Evolutionary conservation across 2,329 filamentous ascomycete species (phyloP).

Genomic region (Fusarium anthophilum): DNA sequence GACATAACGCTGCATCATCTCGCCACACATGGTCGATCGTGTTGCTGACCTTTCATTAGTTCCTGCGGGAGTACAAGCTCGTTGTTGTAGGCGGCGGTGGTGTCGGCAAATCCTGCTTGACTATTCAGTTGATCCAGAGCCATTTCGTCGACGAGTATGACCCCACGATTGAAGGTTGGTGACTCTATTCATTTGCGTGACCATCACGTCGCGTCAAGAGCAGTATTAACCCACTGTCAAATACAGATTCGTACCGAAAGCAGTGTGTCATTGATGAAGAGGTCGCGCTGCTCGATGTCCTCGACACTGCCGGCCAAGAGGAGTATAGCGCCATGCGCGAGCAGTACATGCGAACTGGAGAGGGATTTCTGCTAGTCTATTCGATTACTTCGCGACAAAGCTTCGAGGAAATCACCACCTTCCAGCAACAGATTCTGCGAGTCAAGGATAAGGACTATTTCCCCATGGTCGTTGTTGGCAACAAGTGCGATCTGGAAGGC

Average conservation of each 20-base stretch:
- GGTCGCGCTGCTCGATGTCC: conserved; percentile 94
- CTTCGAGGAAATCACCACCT: conserved; percentile 98
- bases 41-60: conserved; percentile 59
- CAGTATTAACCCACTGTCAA: conserved; percentile 28
- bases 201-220: not conserved
- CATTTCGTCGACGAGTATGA: conserved; percentile 99
- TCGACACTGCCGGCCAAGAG: conserved; percentile 98
- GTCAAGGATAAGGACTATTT: conserved; percentile 99
- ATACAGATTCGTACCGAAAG: conserved; percentile 96
- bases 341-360: conserved; percentile 99
- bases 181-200: not conserved
- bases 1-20: not conserved
- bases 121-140: conserved; percentile 93
- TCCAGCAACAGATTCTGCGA: conserved; percentile 97
- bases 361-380: conserved; percentile 97
- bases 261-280: conserved; percentile 99
- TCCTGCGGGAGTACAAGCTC: conserved; percentile 91
- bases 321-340: conserved; percentile 99
- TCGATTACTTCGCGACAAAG: conserved; percentile 97
- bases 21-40: not conserved
- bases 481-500: conserved; percentile 97
- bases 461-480: conserved; percentile 98
- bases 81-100: conserved; percentile 98
- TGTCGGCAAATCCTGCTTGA: conserved; percentile 98
- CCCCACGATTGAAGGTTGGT: conserved; percentile 95